Base-by-base conservation (phyloP, 2,329 filamentous ascomycete species). In the Penicillium sp. region DNA sequence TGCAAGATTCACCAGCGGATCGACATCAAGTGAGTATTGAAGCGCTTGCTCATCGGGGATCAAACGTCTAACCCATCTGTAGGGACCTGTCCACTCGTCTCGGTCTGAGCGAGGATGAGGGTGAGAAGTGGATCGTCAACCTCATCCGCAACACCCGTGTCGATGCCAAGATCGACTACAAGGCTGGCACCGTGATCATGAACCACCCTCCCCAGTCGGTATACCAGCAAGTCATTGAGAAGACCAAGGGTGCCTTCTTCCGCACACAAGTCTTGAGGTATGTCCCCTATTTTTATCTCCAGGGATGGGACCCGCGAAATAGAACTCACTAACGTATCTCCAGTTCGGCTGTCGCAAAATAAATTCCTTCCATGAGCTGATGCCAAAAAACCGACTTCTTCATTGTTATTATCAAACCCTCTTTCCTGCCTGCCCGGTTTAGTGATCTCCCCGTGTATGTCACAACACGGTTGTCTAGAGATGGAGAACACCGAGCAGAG, bases 101-200 rank as follows among this genome's bases (percentile, higher is more conserved):
- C 53, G 93, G 92, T 59, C 81, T 98, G 58, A 89, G 87, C 69
- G 86, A 91, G 65, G 89, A 95, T 68, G 93, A 97, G 67, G 93
- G 93, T 65, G 93, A 98, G 83, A 98, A 98, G 80, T 98, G 93
- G 93, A 98, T 98, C 67, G 93, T 98, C 64, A 98, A 98, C 79
- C 81, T 98, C 58, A 98, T 98, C 75, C 87, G 93, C 57, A 93
- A 98, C 75, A 98, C 93, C 23, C 83, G 91, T 56, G 88, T 98
- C 56, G 93, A 98, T 69, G 93, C 93, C 66, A 98, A 98, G 83
- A 97, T 97, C 70, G 93, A 98, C 77, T 96, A 95, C 78, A 89
- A 97, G 79, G 89, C 95, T 75, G 93, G 93, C 68, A 97, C 93
- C 47, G 93, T 98, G 46, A 84, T 97, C 63, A 98, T 98, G 92